These are phyloP conservation scores for Stachybotrys echinatus DNA, from an alignment of 2,329 filamentous ascomycete species.

Conservation along the genomic window DNA sequence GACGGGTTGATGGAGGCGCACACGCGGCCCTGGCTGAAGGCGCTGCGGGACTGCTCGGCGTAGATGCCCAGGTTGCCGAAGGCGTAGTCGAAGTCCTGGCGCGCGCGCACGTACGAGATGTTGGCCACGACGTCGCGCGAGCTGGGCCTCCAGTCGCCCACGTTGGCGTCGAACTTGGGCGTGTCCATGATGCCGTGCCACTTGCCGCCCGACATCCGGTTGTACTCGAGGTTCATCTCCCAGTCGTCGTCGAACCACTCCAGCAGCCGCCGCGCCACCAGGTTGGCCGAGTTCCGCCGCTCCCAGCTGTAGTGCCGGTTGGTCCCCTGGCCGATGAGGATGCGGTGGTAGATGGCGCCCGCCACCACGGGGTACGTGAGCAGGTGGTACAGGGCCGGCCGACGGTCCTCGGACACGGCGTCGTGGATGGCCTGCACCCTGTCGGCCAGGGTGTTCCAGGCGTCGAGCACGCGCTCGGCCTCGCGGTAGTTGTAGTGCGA, in stretches of 20 bases:
- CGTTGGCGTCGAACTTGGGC: constrained; percentile 35
- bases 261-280: background rate
- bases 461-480: constrained; percentile 46
- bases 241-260: background rate
- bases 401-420: background rate
- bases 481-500: constrained; percentile 60
- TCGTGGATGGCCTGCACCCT: background rate
- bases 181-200: constrained; percentile 32
- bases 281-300: background rate
- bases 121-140: constrained; percentile 45
- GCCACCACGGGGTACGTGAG: constrained; percentile 49
- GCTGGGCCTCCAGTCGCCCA: constrained; percentile 19
- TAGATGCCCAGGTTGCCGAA: constrained; percentile 45
- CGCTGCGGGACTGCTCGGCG: constrained; percentile 47
- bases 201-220: constrained; percentile 1
- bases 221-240: background rate
- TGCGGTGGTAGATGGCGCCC: constrained; percentile 22
- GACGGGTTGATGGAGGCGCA: constrained; percentile 40
- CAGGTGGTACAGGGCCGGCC: background rate
- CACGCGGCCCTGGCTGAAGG: constrained; percentile 49
- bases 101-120: constrained; percentile 39
- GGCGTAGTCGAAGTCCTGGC: constrained; percentile 14
- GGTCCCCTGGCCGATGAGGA: background rate
- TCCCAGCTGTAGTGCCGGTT: background rate
- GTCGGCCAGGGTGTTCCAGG: background rate